Evolutionary conservation across 2,329 filamentous ascomycete genomes (phyloP), one percentile per base, ranked within the genome.

Genomic region (Neoscytalidium dimidiatum): DNA sequence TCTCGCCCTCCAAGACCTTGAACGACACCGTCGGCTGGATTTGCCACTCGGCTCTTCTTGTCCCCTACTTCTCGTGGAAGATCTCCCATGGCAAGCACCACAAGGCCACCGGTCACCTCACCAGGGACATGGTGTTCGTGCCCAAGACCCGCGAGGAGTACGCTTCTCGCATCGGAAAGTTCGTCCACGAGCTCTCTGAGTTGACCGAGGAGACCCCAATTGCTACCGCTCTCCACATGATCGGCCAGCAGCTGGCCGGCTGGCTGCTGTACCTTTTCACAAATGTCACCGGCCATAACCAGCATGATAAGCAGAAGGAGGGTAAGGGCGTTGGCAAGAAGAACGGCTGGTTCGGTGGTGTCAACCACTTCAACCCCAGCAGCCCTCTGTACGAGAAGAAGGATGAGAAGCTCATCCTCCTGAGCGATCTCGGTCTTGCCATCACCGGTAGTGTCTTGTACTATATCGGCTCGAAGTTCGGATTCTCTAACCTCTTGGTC

Each of bases 61-160:
- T 99, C 56, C 95, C 95, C 23, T 99, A 98, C 84, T 99, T 97
- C 84, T 96, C 92, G 77, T 99, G 95, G 95, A 96, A 99, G 84
- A 94, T 98, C 81, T 97, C 93, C 70, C 95, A 99, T 83, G 91
- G 92, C 84, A 97, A 97, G 88, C 95, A 99, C 85, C 95, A 99
- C 91, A 98, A 98, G 87, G 93, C 94, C 69, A 99, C 95, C 43
- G 95, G 94, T 73, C 88, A 99, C 85, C 89, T 99, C 82, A 93
- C 96, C 82, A 92, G 94, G 71, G 95, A 99, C 81, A 99, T 99
- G 95, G 95, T 98, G 68, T 98, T 97, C 78, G 85, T 98, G n/a
- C 95, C 95, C 67, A 92, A 92, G 81, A 97, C 93, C 64, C 90
- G 94, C 66, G 88, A 95, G 70, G 82, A 91, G 76, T 94, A 91